Conservation (phyloP, 495 filamentous ascomycete genomes). For the Terfezia boudieri region DNA sequence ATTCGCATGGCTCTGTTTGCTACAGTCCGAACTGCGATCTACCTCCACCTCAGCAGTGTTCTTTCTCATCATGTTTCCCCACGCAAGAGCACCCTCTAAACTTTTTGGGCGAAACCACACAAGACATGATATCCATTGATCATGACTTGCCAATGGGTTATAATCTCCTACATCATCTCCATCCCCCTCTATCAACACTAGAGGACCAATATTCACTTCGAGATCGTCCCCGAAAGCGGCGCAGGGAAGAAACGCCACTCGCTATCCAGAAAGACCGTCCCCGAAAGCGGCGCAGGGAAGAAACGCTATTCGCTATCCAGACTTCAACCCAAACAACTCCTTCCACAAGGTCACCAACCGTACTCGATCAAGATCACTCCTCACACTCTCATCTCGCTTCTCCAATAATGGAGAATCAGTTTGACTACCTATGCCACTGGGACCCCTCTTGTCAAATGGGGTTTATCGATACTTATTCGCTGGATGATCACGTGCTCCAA, state of each 20-base stretch:
- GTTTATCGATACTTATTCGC: conserved; percentile 2
- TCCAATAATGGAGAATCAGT: too few species aligned
- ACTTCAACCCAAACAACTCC: neutral
- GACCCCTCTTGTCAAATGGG: conserved; percentile 2
- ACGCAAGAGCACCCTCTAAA: too few species aligned
- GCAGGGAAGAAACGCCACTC: neutral
- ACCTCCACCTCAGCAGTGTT: neutral
- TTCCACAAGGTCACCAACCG: too few species aligned
- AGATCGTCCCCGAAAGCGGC: neutral
- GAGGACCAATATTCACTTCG: neutral
- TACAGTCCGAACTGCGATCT: neutral
- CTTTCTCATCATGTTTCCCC: too few species aligned
- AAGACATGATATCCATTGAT: too few species aligned
- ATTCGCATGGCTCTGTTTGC: neutral
- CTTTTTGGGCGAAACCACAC: too few species aligned
- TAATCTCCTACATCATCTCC: too few species aligned
- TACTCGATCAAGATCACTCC: too few species aligned
- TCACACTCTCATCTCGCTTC: too few species aligned
- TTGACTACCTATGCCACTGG: conserved; percentile 3
- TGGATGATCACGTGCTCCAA: conserved; percentile 1
- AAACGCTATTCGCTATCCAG: neutral
- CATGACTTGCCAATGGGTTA: too few species aligned
- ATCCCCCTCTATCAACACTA: too few species aligned
- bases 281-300: neutral
- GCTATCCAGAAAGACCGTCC: neutral